phyloP scores from a whole-genome alignment of 306 rosid species.

The Castanospermum australe region DNA sequence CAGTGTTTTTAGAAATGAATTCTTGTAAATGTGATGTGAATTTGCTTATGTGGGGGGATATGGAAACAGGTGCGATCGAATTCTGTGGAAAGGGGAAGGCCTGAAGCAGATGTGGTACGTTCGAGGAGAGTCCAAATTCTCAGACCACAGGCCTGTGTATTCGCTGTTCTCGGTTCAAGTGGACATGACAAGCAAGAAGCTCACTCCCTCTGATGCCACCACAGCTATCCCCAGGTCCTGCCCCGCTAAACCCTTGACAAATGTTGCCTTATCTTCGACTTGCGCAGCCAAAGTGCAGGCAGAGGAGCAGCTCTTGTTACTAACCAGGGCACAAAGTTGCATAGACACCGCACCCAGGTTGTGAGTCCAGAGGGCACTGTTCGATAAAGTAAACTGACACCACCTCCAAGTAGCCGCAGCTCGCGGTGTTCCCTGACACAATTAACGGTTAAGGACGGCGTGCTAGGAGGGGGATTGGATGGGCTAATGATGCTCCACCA shows the following conservation, averaged over 20 bases:
- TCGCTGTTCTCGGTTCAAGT: slow-evolving; percentile 61
- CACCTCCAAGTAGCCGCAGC: not conserved
- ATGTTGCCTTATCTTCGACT: slow-evolving; percentile 37
- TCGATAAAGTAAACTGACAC: not conserved
- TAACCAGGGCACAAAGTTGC: slow-evolving; percentile 44
- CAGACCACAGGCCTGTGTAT: slow-evolving; percentile 92
- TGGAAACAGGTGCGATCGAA: slow-evolving; percentile 82
- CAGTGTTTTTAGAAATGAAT: not conserved
- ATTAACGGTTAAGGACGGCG: not conserved
- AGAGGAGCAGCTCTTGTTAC: slow-evolving; percentile 72
- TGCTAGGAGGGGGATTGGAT: not conserved
- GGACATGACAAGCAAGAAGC: slow-evolving; percentile 35
- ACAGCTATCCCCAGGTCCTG: slow-evolving; percentile 3
- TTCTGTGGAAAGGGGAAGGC: slow-evolving; percentile 90
- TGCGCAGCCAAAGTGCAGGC: slow-evolving; percentile 70
- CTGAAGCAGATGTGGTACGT: slow-evolving; percentile 70
- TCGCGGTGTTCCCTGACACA: not conserved
- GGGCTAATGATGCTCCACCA: not conserved
- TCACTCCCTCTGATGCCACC: not conserved
- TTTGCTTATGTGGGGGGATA: not conserved
- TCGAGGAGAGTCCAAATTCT: slow-evolving; percentile 87
- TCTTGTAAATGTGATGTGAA: not conserved
- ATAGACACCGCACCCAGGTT: slow-evolving; percentile 8
- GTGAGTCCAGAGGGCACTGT: not conserved
- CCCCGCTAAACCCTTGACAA: slow-evolving; percentile 35